A percentile compares a stretch with the other conserved stretches of the same genome.
Conservation (phyloP, 2,329 filamentous ascomycete species). For the Dactylellina leptospora region DNA sequence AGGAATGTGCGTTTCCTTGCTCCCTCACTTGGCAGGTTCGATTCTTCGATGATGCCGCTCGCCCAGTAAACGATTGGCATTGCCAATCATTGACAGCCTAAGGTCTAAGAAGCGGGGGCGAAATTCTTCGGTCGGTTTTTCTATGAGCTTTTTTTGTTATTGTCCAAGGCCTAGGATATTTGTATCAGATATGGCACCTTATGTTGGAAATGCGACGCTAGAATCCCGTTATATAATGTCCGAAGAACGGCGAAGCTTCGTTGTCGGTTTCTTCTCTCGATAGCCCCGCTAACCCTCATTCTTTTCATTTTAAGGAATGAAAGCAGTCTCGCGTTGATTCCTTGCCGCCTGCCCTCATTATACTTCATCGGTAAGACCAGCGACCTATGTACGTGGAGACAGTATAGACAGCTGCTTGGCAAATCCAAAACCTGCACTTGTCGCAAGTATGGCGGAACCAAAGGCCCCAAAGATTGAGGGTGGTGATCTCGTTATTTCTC, state of each 20-base stretch:
- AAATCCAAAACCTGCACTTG: not conserved
- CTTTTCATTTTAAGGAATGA: slow-evolving; percentile 17
- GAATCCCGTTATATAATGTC: slow-evolving; percentile 48
- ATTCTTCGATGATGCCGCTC: slow-evolving; percentile 22
- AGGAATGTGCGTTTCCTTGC: slow-evolving; percentile 46
- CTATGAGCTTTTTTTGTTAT: slow-evolving; percentile 25
- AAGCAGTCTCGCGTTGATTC: slow-evolving; percentile 13
- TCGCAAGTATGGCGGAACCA: slow-evolving; percentile 25
- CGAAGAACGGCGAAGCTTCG: slow-evolving; percentile 14
- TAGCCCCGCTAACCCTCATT: slow-evolving; percentile 6
- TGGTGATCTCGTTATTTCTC: slow-evolving; percentile 35
- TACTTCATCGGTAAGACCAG: not conserved
- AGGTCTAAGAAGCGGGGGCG: slow-evolving; percentile 32
- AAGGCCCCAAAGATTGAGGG: slow-evolving; percentile 38
- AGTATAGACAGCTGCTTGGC: not conserved
- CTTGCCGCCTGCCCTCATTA: not conserved
- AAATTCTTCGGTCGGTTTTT: slow-evolving; percentile 6
- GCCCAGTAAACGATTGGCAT: slow-evolving; percentile 50
- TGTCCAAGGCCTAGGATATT: slow-evolving; percentile 5
- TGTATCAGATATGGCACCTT: slow-evolving; percentile 25
- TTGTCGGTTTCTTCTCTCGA: slow-evolving; percentile 9
- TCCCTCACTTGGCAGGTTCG: slow-evolving; percentile 48
- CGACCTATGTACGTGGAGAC: not conserved
- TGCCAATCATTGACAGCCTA: slow-evolving; percentile 53
- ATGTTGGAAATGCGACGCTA: slow-evolving; percentile 1